phyloP scores from a whole-genome alignment of 495 filamentous ascomycete species.

The Xylaria cubensis region DNA sequence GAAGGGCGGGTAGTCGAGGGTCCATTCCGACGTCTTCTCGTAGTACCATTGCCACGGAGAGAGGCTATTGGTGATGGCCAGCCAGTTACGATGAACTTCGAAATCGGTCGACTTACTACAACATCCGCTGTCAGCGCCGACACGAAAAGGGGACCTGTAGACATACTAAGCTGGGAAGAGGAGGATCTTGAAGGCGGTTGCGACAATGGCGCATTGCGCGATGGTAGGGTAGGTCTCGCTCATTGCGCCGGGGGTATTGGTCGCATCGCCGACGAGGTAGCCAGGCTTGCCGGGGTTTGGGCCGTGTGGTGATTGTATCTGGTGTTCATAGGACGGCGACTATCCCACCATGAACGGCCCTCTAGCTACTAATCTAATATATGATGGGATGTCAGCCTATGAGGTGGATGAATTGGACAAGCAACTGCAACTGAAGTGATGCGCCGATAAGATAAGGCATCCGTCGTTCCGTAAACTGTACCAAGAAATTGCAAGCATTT shows the following conservation, averaged over 20 bases:
- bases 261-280: slow-evolving; percentile 29
- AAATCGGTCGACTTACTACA: slow-evolving; percentile 97
- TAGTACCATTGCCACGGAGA: slow-evolving; percentile 93
- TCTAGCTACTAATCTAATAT: neutral
- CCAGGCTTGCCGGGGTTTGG: slow-evolving; percentile 16
- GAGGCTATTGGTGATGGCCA: slow-evolving; percentile 89
- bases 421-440: neutral
- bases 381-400: neutral
- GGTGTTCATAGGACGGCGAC: slow-evolving; percentile 4
- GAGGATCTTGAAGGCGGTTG: slow-evolving; percentile 89
- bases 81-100: slow-evolving; percentile 97
- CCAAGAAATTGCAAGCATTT: neutral
- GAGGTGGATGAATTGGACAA: slow-evolving; percentile 11
- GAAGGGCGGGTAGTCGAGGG: slow-evolving; percentile 97
- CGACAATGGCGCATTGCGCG: slow-evolving; percentile 84
- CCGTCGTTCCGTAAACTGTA: neutral
- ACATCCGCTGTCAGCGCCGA: slow-evolving; percentile 12
- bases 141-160: slow-evolving; percentile 17
- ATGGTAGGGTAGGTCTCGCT: slow-evolving; percentile 82
- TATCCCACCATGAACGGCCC: neutral
- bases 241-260: slow-evolving; percentile 59
- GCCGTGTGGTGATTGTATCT: neutral
- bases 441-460: slow-evolving; percentile 13
- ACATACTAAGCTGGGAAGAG: slow-evolving; percentile 95
- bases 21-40: slow-evolving; percentile 98